Evolutionary conservation across 345 rosid species (phyloP).

Genomic region (Eucalyptus curtisii): DNA sequence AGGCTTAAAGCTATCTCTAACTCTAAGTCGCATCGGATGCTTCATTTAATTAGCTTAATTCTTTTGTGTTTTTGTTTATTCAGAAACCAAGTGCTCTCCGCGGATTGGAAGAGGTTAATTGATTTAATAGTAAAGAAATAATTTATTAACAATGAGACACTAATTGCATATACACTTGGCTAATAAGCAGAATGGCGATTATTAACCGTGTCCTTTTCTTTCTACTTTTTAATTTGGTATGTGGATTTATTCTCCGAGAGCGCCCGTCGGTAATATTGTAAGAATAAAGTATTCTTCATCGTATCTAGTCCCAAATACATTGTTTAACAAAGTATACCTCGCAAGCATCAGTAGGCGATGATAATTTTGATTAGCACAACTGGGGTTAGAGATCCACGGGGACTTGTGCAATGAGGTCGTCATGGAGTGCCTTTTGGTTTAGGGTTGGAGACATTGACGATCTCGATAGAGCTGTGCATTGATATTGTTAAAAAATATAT

Average conservation of each 20-base stretch:
- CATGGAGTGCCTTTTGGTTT: not conserved
- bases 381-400: not conserved
- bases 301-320: not conserved
- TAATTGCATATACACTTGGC: no score
- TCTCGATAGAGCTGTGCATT: not conserved
- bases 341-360: not conserved
- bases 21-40: not conserved
- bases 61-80: not conserved
- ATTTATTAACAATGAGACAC: not conserved
- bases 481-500: fast-evolving
- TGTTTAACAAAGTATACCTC: not conserved
- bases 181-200: not conserved
- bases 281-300: not conserved
- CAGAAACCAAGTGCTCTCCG: not conserved
- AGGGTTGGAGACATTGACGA: not conserved
- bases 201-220: not conserved
- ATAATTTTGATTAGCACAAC: not conserved
- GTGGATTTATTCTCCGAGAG: no score
- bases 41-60: not conserved
- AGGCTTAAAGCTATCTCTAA: not conserved
- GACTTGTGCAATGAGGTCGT: not conserved
- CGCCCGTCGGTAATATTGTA: not conserved
- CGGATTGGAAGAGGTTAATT: not conserved
- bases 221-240: not conserved
- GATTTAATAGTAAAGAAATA: not conserved